phyloP scores from a whole-genome alignment of 371 early-diverging fungal species.

The Syncephalastrum contaminatum region DNA sequence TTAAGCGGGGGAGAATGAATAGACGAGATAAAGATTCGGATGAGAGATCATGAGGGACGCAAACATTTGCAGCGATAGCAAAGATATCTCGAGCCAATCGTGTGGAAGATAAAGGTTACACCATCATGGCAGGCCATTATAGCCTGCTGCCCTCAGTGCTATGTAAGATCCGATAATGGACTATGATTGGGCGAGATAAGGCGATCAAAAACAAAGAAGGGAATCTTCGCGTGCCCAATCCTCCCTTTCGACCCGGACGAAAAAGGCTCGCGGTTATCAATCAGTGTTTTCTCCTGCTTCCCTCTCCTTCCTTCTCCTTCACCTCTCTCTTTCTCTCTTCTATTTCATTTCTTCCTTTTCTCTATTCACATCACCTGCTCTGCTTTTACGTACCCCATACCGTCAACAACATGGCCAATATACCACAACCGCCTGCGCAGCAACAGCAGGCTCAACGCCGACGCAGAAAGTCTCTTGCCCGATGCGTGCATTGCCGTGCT shows the following conservation, averaged over 20 bases:
- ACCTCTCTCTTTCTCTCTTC: conserved; percentile 1
- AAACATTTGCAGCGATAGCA: too few species aligned
- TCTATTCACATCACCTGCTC: conserved; percentile 4
- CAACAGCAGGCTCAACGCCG: conserved; percentile 9
- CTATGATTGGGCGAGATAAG: conserved; percentile 33
- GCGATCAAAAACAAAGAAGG: conserved; percentile 5
- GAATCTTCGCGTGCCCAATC: conserved; percentile 4
- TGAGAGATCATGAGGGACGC: too few species aligned
- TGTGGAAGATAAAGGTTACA: too few species aligned
- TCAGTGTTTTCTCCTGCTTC: conserved; percentile 6
- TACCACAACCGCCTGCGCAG: conserved; percentile 3
- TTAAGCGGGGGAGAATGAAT: too few species aligned
- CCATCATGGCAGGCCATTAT: too few species aligned
- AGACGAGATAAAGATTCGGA: too few species aligned
- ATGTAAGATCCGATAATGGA: conserved; percentile 23
- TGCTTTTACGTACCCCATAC: conserved; percentile 8
- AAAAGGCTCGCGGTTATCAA: conserved; percentile 8
- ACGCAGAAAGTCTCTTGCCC: conserved; percentile 32
- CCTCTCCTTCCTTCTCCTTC: conserved; percentile 11
- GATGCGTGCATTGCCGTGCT: conserved; percentile 38
- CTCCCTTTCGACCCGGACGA: conserved; percentile 4
- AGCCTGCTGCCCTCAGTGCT: too few species aligned
- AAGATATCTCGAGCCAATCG: too few species aligned
- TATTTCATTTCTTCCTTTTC: conserved; percentile 2
- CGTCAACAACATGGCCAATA: neutral